These are phyloP conservation scores for Petunia hybrid DNA, from an alignment of 305 asterid genomes.

Conservation along the genomic window DNA sequence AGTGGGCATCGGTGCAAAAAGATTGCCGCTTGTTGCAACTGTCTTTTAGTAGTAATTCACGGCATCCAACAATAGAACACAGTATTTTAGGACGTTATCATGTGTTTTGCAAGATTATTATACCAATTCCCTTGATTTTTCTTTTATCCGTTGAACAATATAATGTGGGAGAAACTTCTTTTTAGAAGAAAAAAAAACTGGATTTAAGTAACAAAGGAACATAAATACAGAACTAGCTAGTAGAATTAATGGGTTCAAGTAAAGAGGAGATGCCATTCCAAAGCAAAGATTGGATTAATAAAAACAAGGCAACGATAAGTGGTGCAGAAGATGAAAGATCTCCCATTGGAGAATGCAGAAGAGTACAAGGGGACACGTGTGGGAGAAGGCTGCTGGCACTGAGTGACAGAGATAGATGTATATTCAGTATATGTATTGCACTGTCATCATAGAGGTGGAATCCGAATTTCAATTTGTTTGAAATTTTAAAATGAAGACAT, in stretches of 20 bases:
- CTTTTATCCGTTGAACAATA: not conserved
- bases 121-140: not conserved
- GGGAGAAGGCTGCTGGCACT: conserved; percentile 48
- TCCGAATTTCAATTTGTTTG: too few species aligned
- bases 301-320: conserved; percentile 17
- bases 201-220: not conserved
- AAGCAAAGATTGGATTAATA: conserved; percentile 15
- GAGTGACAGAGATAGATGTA: conserved; percentile 37
- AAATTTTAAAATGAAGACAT: too few species aligned
- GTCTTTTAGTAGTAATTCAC: not conserved
- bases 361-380: conserved; percentile 56
- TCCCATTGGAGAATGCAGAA: conserved; percentile 19
- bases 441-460: too few species aligned
- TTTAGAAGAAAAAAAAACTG: not conserved
- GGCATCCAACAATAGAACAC: not conserved
- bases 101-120: not conserved
- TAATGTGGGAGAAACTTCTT: not conserved
- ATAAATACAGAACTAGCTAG: not conserved
- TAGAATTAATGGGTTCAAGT: conserved; percentile 15
- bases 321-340: conserved; percentile 25
- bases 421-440: too few species aligned
- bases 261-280: conserved; percentile 23
- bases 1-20: not conserved
- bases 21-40: not conserved
- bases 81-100: not conserved